Base-by-base conservation (phyloP, 2,329 filamentous ascomycete species). In the Immersiporthe knoxdaviesiana region DNA sequence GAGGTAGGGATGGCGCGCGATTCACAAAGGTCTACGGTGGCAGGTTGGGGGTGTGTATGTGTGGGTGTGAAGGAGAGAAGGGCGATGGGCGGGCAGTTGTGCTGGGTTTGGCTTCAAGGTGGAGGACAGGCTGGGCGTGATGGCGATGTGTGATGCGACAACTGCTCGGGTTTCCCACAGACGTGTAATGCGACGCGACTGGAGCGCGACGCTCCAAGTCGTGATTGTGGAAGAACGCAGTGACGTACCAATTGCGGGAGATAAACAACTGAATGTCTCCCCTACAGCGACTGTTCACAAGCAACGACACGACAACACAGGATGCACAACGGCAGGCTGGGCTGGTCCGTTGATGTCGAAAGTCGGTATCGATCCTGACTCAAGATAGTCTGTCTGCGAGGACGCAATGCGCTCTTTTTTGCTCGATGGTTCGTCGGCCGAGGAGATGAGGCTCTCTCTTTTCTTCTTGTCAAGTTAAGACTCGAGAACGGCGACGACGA, bases 241-340 rank as follows among this genome's bases (percentile, higher is more conserved):
- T 71, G 70, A 72, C 66, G 69, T 89, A 90, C 88, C 87, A 84
- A 87, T 80, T 87, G 87, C 82, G 88, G 92, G 93, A 97, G 94
- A 97, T 92, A 85, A 93, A 97, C 94, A 97, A 97, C 81, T 91
- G 82, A 97, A 97, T 97, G 94, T 94, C 91, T 97, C 94, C 92
- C 93, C 93, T 84, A 83, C 81, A 82, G 78, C 74, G 72, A 72
- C 77, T 81, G 81, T 78, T 78, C 78, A 76, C 70, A 58, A 65
- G n/a, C 63, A 74, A 67, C 58, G 50, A 70, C 56, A 65, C 54
- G 16, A 52, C 61, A 66, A 65, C 64, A 63, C 64, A 60, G 63
- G 65, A 56, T 71, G 70, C 70, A 67, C 70, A 21, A 50, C 37
- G 67, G 65, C 64, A 62, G 41, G 70, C 67, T 63, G 50, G 67